These are phyloP conservation scores for Aspergillus eucalypticola DNA, from an alignment of 2,329 filamentous ascomycete genomes.

Conservation along the genomic window DNA sequence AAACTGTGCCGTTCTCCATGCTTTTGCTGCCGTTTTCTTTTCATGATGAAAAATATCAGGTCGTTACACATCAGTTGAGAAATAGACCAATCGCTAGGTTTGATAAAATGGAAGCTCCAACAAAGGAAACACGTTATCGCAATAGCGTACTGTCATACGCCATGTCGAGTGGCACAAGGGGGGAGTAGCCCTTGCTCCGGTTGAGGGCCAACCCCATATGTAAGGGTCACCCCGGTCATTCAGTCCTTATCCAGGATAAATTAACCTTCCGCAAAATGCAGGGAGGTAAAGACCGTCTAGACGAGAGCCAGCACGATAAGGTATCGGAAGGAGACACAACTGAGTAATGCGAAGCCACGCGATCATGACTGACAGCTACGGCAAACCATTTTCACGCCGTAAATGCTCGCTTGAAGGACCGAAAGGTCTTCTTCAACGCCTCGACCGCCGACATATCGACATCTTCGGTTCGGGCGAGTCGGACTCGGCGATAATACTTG, in stretches of 20 bases:
- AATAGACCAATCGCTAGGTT: slow-evolving; percentile 2
- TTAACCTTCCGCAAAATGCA: not conserved
- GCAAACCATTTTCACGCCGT: slow-evolving; percentile 22
- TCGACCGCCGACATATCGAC: slow-evolving; percentile 13
- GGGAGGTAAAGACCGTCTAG: not conserved
- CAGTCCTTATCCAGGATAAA: not conserved
- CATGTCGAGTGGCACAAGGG: not conserved
- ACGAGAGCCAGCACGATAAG: not conserved
- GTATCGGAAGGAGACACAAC: slow-evolving; percentile 5
- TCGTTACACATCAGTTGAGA: slow-evolving; percentile 16
- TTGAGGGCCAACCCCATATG: not conserved
- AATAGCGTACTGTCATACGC: slow-evolving; percentile 1
- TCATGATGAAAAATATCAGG: slow-evolving; percentile 19
- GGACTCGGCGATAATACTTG: slow-evolving; percentile 7
- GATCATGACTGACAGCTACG: slow-evolving; percentile 7
- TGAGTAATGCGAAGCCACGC: slow-evolving; percentile 6
- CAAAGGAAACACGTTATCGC: slow-evolving; percentile 17
- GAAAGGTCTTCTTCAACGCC: slow-evolving; percentile 12
- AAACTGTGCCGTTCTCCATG: slow-evolving; percentile 13
- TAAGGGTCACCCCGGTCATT: not conserved
- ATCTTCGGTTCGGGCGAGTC: slow-evolving; percentile 10
- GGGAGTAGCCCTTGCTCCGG: not conserved
- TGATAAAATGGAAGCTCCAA: slow-evolving; percentile 7
- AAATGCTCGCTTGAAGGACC: slow-evolving; percentile 28
- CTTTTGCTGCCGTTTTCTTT: slow-evolving; percentile 11